Percentiles rank a stretch among this genome's conserved stretches.
These are phyloP conservation scores for Gossypium rotundifolium DNA, from an alignment of 345 rosid species.

Conservation along the genomic window DNA sequence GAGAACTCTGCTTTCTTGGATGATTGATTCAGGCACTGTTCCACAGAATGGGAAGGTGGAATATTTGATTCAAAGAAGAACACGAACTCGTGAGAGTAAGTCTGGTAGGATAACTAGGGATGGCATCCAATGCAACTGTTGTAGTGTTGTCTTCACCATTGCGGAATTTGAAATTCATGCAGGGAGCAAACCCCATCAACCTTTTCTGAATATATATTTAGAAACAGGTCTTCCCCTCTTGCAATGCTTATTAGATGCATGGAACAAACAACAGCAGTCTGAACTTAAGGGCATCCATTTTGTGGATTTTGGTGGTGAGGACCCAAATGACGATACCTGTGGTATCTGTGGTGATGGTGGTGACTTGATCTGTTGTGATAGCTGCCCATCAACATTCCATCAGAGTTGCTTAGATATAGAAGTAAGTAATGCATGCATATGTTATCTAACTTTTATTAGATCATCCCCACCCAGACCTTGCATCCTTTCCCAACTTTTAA, in stretches of 20 bases:
- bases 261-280: slow-evolving; percentile 63
- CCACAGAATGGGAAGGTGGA: slow-evolving; percentile 53
- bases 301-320: slow-evolving; percentile 60
- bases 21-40: slow-evolving; percentile 65
- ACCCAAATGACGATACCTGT: slow-evolving; percentile 95
- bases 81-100: slow-evolving; percentile 37
- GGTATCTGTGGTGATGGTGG: slow-evolving; percentile 98
- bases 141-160: slow-evolving; percentile 42
- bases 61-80: slow-evolving; percentile 35
- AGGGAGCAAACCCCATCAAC: slow-evolving; percentile 41
- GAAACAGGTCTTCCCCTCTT: slow-evolving; percentile 63
- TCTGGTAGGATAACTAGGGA: slow-evolving; percentile 37
- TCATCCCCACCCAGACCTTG: background rate
- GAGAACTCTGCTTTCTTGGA: slow-evolving; percentile 76
- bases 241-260: slow-evolving; percentile 62
- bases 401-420: slow-evolving; percentile 72
- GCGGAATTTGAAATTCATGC: slow-evolving; percentile 64
- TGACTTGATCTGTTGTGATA: slow-evolving; percentile 78
- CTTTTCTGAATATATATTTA: slow-evolving; percentile 52
- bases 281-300: slow-evolving; percentile 50
- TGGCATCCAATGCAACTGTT: slow-evolving; percentile 79
- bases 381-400: slow-evolving; percentile 97
- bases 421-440: slow-evolving; percentile 26
- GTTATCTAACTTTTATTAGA: background rate
- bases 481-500: background rate